Base-by-base conservation (phyloP, 495 filamentous ascomycete genomes). In the Pseudomonodictys pantanalensis region DNA sequence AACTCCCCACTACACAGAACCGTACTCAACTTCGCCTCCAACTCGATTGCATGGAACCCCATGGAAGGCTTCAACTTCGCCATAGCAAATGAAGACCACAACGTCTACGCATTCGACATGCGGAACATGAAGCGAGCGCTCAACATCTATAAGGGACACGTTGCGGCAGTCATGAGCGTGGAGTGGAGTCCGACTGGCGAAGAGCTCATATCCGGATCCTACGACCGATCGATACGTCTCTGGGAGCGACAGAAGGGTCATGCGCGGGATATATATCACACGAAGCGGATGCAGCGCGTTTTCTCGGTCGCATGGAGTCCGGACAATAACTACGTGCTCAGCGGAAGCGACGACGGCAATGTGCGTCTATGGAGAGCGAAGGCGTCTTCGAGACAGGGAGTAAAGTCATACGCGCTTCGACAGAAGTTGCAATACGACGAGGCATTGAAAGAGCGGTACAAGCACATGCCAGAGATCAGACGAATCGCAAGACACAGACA, bases 231-330 rank as follows among this genome's bases (percentile, higher is more conserved):
- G 0, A 74, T 92, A 22, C 81, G 92, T 24, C 75, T 97, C 49
- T 99, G 90, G 85, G 82, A 83, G 65, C 82, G 91, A 24, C 80
- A 83, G 30, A 79, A 83, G 44, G 93, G 93, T 8, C 89, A 95
- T 72, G 90, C 88, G 3, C 75, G 91, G 54, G 93, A 99, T 59
- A 85, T 97, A 44, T 99, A 99, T 75, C 93, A 97, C 76, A 97
- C 93, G 9, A 91, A 95, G 74, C 84, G 93, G 52, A 97, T 97
- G 95, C 93, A 98, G 77, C 81, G 83, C 66, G 91, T 95, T n/a
- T 97, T 97, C 79, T 87, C 85, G 18, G 81, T 80, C 49, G 82
- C 80, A 56, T 97, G 86, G 78, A 91, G 90, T 0, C 89, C 91
- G 15, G 95, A 97, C 72, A 87, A 86, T 65, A 87, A 87, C 60